These are phyloP conservation scores for Tricholomella constricta DNA, from an alignment of 768 basidiomycete genomes.

Conservation along the genomic window DNA sequence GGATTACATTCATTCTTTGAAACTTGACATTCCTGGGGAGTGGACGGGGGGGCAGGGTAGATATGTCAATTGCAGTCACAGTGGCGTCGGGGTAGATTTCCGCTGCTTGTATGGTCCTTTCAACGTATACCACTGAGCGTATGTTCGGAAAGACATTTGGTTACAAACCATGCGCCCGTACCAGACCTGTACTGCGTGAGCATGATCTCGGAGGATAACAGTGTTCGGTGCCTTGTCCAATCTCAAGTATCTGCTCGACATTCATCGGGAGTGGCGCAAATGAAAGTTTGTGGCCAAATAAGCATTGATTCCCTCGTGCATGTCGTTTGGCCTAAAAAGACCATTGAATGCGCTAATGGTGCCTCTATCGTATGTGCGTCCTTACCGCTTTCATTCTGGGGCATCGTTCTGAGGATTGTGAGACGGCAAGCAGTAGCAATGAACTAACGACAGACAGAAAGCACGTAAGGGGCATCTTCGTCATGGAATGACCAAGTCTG, in stretches of 20 bases:
- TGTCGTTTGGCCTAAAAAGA: not conserved
- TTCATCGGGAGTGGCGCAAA: not conserved
- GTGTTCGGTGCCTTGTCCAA: not conserved
- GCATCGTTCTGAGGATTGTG: not conserved
- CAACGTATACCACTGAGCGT: not conserved
- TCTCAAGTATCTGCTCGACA: constrained; percentile 1
- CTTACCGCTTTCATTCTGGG: constrained; percentile 2
- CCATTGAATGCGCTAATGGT: too few relatives aligned
- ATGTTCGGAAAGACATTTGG: too few relatives aligned
- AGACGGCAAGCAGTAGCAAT: too few relatives aligned
- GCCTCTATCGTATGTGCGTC: not conserved
- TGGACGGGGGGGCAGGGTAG: not conserved
- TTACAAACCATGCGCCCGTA: constrained; percentile 3
- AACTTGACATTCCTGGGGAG: constrained; percentile 3
- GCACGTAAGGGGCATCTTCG: not conserved
- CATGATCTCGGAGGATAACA: not conserved
- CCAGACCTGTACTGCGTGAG: not conserved
- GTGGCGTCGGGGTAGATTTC: constrained; percentile 5
- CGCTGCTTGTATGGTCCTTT: constrained; percentile 7
- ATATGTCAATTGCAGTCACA: constrained; percentile 8
- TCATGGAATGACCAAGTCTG: too few relatives aligned
- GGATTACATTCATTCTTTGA: not conserved
- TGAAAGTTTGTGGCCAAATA: constrained; percentile 6
- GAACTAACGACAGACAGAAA: not conserved
- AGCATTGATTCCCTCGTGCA: constrained; percentile 1